A percentile compares a stretch with the other conserved stretches of the same genome.
Evolutionary conservation across 371 early-diverging fungal genomes (phyloP).

Genomic region (Coemansia linderi): DNA sequence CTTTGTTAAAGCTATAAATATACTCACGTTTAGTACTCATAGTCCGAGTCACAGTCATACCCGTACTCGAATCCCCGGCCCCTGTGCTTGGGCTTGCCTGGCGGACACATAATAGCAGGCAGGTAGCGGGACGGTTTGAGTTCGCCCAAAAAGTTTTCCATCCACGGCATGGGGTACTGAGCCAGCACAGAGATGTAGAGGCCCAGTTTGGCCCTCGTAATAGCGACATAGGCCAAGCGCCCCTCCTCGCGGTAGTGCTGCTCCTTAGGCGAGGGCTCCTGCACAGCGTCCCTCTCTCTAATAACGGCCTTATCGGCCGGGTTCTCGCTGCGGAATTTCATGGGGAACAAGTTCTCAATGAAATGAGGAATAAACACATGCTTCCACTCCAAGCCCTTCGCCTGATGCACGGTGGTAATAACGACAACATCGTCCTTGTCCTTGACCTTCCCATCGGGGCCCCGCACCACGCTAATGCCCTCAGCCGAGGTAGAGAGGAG

Average conservation of each 20-base stretch:
- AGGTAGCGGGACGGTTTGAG: slow-evolving; percentile 31
- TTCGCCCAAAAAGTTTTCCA: slow-evolving; percentile 23
- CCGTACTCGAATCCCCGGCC: background rate
- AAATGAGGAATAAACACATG: slow-evolving; percentile 63
- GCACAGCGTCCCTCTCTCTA: background rate
- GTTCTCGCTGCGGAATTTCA: slow-evolving; percentile 33
- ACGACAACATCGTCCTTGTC: slow-evolving; percentile 52
- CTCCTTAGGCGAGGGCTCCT: slow-evolving; percentile 8
- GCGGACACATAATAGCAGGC: slow-evolving; percentile 28
- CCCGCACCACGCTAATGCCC: slow-evolving; percentile 25
- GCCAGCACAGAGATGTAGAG: slow-evolving; percentile 43
- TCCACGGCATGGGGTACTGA: slow-evolving; percentile 27
- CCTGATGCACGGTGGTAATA: slow-evolving; percentile 63
- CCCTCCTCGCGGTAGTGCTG: slow-evolving; percentile 49
- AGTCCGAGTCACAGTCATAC: background rate
- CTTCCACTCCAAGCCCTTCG: slow-evolving; percentile 72
- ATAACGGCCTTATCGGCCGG: slow-evolving; percentile 45
- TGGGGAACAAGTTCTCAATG: slow-evolving; percentile 59
- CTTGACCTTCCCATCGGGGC: background rate
- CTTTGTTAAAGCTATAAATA: too few relatives aligned
- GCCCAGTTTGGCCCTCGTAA: slow-evolving; percentile 57
- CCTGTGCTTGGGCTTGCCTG: background rate
- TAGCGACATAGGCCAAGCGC: slow-evolving; percentile 60
- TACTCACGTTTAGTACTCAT: background rate
- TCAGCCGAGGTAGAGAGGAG: slow-evolving; percentile 47